Evolutionary conservation across 2,329 filamentous ascomycete species (phyloP), one percentile per base, ranked within the genome.

Genomic region (Diaporthe sp.): DNA sequence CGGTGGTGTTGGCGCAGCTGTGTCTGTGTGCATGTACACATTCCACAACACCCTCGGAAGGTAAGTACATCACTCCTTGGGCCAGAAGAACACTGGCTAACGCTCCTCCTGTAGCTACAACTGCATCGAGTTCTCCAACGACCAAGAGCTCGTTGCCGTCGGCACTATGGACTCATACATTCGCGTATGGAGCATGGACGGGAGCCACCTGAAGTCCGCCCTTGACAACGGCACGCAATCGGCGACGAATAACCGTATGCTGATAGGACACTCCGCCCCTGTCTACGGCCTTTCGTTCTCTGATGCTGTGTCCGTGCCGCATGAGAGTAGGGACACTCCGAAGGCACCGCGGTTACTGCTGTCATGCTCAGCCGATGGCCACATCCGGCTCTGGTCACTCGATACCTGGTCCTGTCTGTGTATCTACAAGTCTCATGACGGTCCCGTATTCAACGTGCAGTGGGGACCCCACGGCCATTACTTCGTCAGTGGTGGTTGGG

Each of bases 381-480:
- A 95, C 2, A 90, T 98, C 78, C 94, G 97, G 3, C 89, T 99
- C 3, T 99, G 97, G 97, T 98, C 94, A 17, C 87, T 98, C 3
- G 95, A 98, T 79, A 92, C 94, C 22, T 98, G 95, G 93, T 91
- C 94, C n/a, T 98, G 95, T 79, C 89, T 98, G 70, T 97, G 97
- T 71, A 92, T 98, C 17, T 99, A 98, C 87, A 97, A 96, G 81
- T 95, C 95, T 2, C 97, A 98, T 81, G 94, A 96, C 78, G 94
- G 94, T 2, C 96, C 97, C 0, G 93, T 98, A 7, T 97, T 95
- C 90, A 94, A 96, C 79, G 89, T 98, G 8, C 90, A 92, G 17
- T 99, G 96, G 94, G 94, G 95, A 5, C 97, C 97, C 0, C 96
- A 95, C 74, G 97, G 97, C 0, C 96, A 98, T 84, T 99, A 99